These are phyloP conservation scores for Graphilbum fragrans DNA, from an alignment of 2,329 filamentous ascomycete genomes.

Conservation along the genomic window DNA sequence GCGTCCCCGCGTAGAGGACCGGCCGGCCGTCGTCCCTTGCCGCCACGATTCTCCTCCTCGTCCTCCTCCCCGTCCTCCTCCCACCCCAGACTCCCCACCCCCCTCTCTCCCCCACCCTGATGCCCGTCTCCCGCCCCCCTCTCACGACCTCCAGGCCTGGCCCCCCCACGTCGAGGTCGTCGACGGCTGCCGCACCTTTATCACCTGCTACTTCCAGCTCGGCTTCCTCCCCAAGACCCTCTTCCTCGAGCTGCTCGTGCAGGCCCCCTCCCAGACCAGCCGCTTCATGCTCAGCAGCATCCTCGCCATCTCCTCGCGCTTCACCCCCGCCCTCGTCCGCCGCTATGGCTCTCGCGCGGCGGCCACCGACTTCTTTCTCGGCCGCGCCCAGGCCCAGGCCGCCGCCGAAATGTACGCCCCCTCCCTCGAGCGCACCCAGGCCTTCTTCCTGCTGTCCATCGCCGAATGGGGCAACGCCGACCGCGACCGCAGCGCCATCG, in stretches of 20 bases:
- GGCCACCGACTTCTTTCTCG: conserved; percentile 40
- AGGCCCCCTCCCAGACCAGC: conserved; percentile 31
- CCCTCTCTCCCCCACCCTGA: too few species aligned
- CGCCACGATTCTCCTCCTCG: too few species aligned
- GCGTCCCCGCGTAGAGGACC: conserved; percentile 34
- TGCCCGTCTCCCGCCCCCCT: conserved; percentile 10
- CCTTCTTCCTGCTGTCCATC: conserved; percentile 45
- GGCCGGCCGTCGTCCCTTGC: too few species aligned
- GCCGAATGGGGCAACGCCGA: conserved; percentile 43
- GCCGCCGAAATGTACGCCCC: conserved; percentile 38
- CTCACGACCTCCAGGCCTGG: conserved; percentile 37
- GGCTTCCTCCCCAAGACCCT: conserved; percentile 43
- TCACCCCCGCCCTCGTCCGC: conserved; percentile 33
- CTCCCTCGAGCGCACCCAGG: conserved; percentile 42
- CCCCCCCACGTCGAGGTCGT: conserved; percentile 37
- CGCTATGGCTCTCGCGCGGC: conserved; percentile 36
- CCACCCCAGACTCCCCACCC: too few species aligned
- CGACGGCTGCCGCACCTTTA: conserved; percentile 40
- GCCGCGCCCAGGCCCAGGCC: conserved; percentile 32
- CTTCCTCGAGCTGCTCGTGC: conserved; percentile 32
- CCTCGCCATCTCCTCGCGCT: conserved; percentile 41
- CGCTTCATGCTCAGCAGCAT: conserved; percentile 42
- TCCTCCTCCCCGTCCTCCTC: too few species aligned
- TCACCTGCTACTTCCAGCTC: conserved; percentile 43
- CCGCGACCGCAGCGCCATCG: conserved; percentile 32